Evolutionary conservation across 2,329 filamentous ascomycete species (phyloP).

Genomic region (Colletotrichum karsti): DNA sequence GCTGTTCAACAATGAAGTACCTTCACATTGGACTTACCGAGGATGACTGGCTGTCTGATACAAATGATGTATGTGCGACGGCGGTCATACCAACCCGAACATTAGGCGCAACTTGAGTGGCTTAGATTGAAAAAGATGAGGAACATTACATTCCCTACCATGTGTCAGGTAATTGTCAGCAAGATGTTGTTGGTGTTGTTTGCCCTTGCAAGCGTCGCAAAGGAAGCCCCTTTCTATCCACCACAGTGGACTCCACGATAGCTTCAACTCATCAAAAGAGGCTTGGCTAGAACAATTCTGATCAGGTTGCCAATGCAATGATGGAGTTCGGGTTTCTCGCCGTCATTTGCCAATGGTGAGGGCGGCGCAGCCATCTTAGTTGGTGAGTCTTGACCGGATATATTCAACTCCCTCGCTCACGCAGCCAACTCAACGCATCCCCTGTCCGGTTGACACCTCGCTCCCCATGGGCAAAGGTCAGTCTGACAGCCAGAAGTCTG

Average conservation of each 20-base stretch:
- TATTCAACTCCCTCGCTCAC: constrained; percentile 11
- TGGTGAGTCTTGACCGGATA: constrained; percentile 12
- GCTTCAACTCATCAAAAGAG: not conserved
- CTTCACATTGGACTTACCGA: no score
- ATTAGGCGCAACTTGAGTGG: no score
- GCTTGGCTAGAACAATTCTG: not conserved
- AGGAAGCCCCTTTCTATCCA: not conserved
- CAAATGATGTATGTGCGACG: no score
- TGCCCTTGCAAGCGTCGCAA: not conserved
- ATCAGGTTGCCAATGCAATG: not conserved
- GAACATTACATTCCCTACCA: not conserved
- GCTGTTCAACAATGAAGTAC: no score
- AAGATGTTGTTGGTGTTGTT: not conserved
- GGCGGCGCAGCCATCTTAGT: not conserved
- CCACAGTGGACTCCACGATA: not conserved
- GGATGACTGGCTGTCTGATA: no score
- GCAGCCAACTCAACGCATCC: not conserved
- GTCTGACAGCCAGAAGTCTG: constrained; percentile 3
- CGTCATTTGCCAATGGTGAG: not conserved
- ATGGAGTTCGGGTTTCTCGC: not conserved
- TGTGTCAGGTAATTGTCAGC: not conserved
- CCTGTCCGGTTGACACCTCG: not conserved
- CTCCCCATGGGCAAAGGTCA: constrained; percentile 2
- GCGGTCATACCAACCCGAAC: no score
- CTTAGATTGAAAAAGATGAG: not conserved